Base-by-base conservation (phyloP, 108 stramenopile species). In the Cyclotella distinguenda region DNA sequence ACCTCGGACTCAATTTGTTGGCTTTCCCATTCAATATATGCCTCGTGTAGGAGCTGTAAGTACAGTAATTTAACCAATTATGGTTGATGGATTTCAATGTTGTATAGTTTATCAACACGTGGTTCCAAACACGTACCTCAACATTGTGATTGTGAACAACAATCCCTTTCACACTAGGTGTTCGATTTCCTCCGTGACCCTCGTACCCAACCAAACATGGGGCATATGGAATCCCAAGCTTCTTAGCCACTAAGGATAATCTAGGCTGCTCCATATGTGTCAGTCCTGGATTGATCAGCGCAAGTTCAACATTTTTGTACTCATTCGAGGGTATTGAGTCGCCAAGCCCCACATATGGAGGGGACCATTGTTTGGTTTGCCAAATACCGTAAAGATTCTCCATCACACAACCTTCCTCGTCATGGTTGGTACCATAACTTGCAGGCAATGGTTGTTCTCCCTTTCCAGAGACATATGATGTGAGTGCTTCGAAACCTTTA, bases 171-270 rank as follows among this genome's bases (percentile, higher is more conserved):
- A 95, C 86, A 10, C 63, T 84, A 9, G 94, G 89, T 4, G 77
- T 86, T 12, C 89, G 78, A 28, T 89, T 87, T 13, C 90, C 87
- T 32, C 84, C 80, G 39, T 90, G 84, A 1, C 84, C 85, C 58
- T 94, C 90, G 64, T 87, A 95, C 2, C 90, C 94, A n/a, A 87
- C 25, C 68, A 95, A 68, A 48, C 94, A 95, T 0, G 94, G 94
- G 31, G 87, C 89, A 49, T 95, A 95, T 0, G 93, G 88, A 26
- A 95, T 80, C 10, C 74, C 79, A 9, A 95, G 68, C 58, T 84
- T 79, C 45, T 85, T 84, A 12, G 94, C 94, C 4, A 88, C 81
- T 19, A 56, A 66, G 6, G 89, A 73, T 5, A 89, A 63, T 22
- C 81, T 56, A 21, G 64, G 62, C 31, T 71, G 46, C 15, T 90